Conservation (phyloP, 768 basidiomycete genomes). For the Naganishia friedmannii region DNA sequence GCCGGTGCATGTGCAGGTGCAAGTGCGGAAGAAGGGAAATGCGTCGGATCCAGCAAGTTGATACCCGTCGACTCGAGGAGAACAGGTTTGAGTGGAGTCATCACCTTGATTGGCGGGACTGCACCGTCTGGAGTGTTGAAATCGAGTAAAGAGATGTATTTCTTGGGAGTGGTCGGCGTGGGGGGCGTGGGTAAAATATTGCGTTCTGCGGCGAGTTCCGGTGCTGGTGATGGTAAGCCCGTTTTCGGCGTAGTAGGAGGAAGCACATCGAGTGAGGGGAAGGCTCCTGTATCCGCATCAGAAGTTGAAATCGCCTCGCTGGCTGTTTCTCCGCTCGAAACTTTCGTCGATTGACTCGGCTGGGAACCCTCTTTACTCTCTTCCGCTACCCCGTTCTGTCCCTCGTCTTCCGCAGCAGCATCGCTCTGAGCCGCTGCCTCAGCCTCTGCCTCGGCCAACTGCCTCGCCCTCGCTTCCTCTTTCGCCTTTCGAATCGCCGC, state of each 20-base stretch:
- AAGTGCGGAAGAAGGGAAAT: background rate
- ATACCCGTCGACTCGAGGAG: slow-evolving; percentile 12
- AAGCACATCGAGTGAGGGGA: background rate
- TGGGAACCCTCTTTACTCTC: background rate
- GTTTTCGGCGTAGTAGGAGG: background rate
- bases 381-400: background rate
- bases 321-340: background rate
- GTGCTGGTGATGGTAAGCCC: background rate
- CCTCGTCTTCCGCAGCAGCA: background rate
- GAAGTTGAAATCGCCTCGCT: background rate
- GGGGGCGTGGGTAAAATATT: background rate
- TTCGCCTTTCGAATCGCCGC: slow-evolving; percentile 29
- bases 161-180: background rate
- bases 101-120: slow-evolving; percentile 1
- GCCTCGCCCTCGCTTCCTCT: slow-evolving; percentile 15
- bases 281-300: background rate
- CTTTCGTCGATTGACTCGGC: background rate
- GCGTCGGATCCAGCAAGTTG: slow-evolving; percentile 2
- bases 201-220: background rate
- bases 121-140: background rate
- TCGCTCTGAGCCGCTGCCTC: background rate
- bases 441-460: slow-evolving; percentile 18
- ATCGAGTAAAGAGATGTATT: slow-evolving; percentile 10
- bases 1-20: background rate
- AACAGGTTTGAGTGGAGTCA: slow-evolving; percentile 4